A percentile compares a stretch with the other conserved stretches of the same genome.
phyloP scores from a whole-genome alignment of 2,329 filamentous ascomycete species.

The Claviceps cyperi region DNA sequence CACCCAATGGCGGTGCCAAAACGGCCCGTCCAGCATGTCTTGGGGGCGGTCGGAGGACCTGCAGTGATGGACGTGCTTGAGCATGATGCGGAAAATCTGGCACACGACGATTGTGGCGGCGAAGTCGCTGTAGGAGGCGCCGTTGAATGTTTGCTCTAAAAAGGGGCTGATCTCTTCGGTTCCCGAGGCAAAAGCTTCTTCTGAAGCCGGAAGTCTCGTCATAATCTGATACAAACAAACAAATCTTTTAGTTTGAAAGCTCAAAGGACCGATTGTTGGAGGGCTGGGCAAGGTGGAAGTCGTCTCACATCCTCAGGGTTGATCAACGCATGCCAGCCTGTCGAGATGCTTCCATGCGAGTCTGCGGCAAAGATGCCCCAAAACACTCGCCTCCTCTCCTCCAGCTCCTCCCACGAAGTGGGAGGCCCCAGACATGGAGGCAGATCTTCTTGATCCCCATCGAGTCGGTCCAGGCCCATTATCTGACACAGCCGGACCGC shows the following conservation, averaged over 20 bases:
- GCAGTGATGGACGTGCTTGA: slow-evolving; percentile 64
- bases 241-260: neutral
- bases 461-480: slow-evolving; percentile 70
- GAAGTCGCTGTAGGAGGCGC: slow-evolving; percentile 53
- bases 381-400: slow-evolving; percentile 69
- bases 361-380: slow-evolving; percentile 78
- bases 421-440: slow-evolving; percentile 62
- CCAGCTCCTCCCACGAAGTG: slow-evolving; percentile 62
- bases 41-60: slow-evolving; percentile 56
- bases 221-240: slow-evolving; percentile 33
- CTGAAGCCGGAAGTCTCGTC: slow-evolving; percentile 66
- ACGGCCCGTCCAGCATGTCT: slow-evolving; percentile 60
- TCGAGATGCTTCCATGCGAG: slow-evolving; percentile 74
- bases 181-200: slow-evolving; percentile 59
- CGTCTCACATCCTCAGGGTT: slow-evolving; percentile 50
- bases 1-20: slow-evolving; percentile 73
- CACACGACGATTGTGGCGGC: slow-evolving; percentile 60
- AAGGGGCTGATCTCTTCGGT: slow-evolving; percentile 46
- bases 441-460: slow-evolving; percentile 48
- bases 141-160: slow-evolving; percentile 49
- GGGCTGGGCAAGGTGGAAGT: neutral
- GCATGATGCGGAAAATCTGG: slow-evolving; percentile 65
- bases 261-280: neutral
- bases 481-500: slow-evolving; percentile 61
- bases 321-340: slow-evolving; percentile 76